Percentiles rank a stretch among this genome's conserved stretches.
Evolutionary conservation across 1,284 basidiomycete genomes (phyloP).

Genomic region (Coniophora puteana): DNA sequence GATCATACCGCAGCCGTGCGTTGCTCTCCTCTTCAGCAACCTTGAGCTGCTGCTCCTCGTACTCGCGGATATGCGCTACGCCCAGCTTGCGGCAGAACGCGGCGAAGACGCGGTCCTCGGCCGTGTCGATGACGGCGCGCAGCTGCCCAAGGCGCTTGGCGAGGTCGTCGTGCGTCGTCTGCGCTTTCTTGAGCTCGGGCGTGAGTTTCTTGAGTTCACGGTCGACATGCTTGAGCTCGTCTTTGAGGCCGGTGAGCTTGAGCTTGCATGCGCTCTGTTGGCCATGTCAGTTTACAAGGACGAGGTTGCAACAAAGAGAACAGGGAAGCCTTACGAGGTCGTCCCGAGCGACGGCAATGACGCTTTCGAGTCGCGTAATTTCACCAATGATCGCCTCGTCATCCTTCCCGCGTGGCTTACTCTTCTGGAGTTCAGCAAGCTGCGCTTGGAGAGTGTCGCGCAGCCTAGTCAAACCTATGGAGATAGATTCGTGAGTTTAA

Average conservation of each 20-base stretch:
- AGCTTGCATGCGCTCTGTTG: conserved; percentile 59
- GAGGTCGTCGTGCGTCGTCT: conserved; percentile 48
- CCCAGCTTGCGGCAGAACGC: conserved; percentile 82
- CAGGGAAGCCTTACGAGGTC: conserved; percentile 63
- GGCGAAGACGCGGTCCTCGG: conserved; percentile 80
- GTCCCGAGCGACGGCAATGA: conserved; percentile 71
- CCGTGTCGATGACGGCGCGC: conserved; percentile 61
- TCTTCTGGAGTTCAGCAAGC: conserved; percentile 77
- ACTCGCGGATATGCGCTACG: conserved; percentile 86
- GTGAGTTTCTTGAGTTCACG: conserved; percentile 63
- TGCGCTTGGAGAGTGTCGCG: conserved; percentile 79
- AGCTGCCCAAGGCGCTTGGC: conserved; percentile 56
- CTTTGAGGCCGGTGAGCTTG: conserved; percentile 67
- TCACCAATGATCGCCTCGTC: conserved; percentile 80
- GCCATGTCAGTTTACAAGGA: background rate
- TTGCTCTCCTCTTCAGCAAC: conserved; percentile 86
- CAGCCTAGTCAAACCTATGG: conserved; percentile 62
- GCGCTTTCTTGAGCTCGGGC: conserved; percentile 66
- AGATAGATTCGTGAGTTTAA: conserved; percentile 5
- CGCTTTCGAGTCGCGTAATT: conserved; percentile 77
- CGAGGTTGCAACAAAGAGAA: background rate
- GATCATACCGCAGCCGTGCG: conserved; percentile 80
- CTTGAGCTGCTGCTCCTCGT: conserved; percentile 90
- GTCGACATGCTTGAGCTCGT: conserved; percentile 77
- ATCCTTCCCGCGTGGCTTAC: conserved; percentile 76